phyloP scores from a whole-genome alignment of 2,329 filamentous ascomycete genomes.

The Nemania abortiva region DNA sequence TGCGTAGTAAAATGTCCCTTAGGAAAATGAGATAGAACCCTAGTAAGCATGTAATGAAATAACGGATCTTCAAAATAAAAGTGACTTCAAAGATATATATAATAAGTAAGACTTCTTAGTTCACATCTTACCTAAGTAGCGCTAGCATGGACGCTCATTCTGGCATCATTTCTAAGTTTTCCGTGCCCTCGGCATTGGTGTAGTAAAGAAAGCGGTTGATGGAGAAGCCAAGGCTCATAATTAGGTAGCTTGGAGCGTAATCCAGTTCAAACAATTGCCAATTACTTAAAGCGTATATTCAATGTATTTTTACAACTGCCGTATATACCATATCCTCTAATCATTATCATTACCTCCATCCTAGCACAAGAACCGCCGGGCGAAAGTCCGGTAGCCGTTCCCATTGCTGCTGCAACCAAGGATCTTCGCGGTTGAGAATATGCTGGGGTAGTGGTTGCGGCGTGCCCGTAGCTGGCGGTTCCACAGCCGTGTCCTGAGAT shows the following conservation, averaged over 20 bases:
- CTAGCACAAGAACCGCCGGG: slow-evolving; percentile 46
- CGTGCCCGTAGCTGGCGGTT: background rate
- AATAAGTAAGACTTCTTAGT: too few species aligned
- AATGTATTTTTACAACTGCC: background rate
- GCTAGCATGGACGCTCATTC: too few species aligned
- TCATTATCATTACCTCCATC: slow-evolving; percentile 41
- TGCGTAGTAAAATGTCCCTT: too few species aligned
- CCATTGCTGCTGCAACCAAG: slow-evolving; percentile 47
- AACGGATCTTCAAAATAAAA: too few species aligned
- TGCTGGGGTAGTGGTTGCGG: slow-evolving; percentile 16
- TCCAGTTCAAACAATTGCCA: background rate
- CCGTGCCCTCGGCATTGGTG: background rate
- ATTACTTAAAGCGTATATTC: background rate
- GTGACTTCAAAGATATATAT: too few species aligned
- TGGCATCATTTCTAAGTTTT: too few species aligned
- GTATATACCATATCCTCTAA: background rate
- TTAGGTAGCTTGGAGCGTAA: background rate
- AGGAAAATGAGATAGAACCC: too few species aligned
- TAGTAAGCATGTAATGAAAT: too few species aligned
- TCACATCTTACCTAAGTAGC: too few species aligned
- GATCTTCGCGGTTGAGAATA: slow-evolving; percentile 39
- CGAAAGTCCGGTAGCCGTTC: slow-evolving; percentile 46
- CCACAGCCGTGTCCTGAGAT: background rate
- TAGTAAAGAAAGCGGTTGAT: background rate
- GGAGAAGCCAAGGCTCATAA: background rate